Percentiles rank a stretch among this genome's conserved stretches.
These are phyloP conservation scores for Penicillium hesseltinei DNA, from an alignment of 2,329 filamentous ascomycete genomes.

Conservation along the genomic window DNA sequence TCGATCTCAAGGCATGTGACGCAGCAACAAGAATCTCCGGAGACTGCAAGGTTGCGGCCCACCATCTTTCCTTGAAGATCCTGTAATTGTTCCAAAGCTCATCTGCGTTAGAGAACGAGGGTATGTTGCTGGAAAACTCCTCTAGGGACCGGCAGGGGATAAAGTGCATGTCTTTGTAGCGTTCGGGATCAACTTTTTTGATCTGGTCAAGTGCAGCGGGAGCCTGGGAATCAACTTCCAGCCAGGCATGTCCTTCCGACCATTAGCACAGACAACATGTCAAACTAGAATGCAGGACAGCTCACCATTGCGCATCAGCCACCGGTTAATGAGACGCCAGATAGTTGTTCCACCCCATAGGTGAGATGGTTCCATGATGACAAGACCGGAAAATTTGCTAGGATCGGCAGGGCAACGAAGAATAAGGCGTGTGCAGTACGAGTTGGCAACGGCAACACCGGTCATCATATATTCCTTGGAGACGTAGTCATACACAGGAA, in stretches of 20 bases:
- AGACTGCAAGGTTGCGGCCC: not conserved
- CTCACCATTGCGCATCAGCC: slow-evolving; percentile 5
- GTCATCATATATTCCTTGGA: not conserved
- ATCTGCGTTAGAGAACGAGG: not conserved
- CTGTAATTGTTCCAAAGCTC: not conserved
- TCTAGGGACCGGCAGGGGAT: not conserved
- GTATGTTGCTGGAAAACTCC: not conserved
- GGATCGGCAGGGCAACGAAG: not conserved
- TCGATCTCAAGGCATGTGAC: not conserved
- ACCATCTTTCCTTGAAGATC: slow-evolving; percentile 1
- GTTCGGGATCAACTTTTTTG: not conserved
- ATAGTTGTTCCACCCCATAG: slow-evolving; percentile 1
- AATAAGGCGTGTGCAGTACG: slow-evolving; percentile 1
- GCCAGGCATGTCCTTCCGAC: slow-evolving; percentile 1
- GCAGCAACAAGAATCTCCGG: slow-evolving; percentile 1
- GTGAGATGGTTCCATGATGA: slow-evolving; percentile 1
- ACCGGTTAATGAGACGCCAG: not conserved
- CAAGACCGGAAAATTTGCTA: not conserved
- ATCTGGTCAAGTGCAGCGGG: slow-evolving; percentile 1
- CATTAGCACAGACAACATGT: not conserved
- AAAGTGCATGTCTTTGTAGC: slow-evolving; percentile 2
- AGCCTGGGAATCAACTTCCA: slow-evolving; percentile 5
- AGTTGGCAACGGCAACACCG: not conserved
- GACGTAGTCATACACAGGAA: not conserved
- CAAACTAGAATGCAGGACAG: not conserved